Conservation (phyloP, 202 grass and related monocot genomes). For the Bolboschoenoplectus hybrid region DNA sequence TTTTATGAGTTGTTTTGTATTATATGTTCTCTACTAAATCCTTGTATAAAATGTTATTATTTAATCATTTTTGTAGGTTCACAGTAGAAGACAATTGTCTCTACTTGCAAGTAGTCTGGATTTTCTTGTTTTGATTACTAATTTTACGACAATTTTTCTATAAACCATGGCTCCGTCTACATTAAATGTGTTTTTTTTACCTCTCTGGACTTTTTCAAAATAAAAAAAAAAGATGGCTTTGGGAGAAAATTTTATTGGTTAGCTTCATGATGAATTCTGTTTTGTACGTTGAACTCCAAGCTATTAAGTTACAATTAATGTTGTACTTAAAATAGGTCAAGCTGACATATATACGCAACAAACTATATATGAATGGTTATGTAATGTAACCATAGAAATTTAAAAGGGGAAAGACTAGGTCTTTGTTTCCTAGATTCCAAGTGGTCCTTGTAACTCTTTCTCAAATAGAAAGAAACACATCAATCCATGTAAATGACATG, state of each 20-base stretch:
- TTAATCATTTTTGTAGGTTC: conserved; percentile 22
- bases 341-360: background rate
- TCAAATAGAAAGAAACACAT: conserved; percentile 12
- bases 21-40: background rate
- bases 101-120: too few relatives aligned
- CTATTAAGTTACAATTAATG: background rate
- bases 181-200: background rate
- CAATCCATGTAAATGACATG: conserved; percentile 27
- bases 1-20: conserved; percentile 23
- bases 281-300: background rate
- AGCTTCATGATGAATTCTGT: background rate
- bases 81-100: background rate
- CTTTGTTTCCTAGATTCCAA: conserved; percentile 23
- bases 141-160: background rate
- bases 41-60: conserved; percentile 32
- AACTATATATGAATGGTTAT: background rate
- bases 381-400: background rate
- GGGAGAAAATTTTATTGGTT: conserved; percentile 2
- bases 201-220: background rate
- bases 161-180: background rate
- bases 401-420: background rate
- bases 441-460: background rate
- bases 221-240: background rate
- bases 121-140: background rate
- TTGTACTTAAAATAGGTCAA: conserved; percentile 8